Conservation (phyloP, 345 rosid species). For the Raphanus sativus region DNA sequence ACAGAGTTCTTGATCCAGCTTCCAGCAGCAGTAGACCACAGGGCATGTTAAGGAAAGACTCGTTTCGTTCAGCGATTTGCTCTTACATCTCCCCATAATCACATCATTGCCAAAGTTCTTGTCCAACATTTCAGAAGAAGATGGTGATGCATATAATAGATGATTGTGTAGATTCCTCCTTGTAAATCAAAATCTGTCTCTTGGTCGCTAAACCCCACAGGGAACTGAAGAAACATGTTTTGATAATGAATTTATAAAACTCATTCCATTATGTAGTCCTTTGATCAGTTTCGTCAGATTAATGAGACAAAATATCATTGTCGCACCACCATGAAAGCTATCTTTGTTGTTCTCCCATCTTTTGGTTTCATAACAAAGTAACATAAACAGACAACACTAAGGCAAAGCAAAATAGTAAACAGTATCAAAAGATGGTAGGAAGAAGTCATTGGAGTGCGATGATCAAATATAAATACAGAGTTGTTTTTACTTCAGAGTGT, state of each 20-base stretch:
- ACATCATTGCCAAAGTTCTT: constrained; percentile 91
- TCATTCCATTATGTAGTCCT: too few species aligned
- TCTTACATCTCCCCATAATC: constrained; percentile 86
- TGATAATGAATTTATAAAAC: constrained; percentile 55
- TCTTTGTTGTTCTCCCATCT: too few species aligned
- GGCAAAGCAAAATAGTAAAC: too few species aligned
- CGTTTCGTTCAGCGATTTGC: constrained; percentile 78
- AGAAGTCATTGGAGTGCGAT: too few species aligned
- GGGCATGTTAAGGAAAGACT: constrained; percentile 91
- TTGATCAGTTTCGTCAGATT: too few species aligned
- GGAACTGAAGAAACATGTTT: constrained; percentile 56
- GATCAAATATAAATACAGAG: too few species aligned
- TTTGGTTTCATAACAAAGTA: too few species aligned
- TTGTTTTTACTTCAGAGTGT: neutral
- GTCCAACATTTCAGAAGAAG: constrained; percentile 86
- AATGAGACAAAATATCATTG: too few species aligned
- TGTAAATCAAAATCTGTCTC: constrained; percentile 29
- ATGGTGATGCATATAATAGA: constrained; percentile 56
- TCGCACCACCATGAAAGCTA: too few species aligned
- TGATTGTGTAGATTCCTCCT: constrained; percentile 17
- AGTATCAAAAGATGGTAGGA: too few species aligned
- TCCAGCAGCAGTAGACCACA: constrained; percentile 51
- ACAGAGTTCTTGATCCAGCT: constrained; percentile 45
- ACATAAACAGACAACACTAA: too few species aligned
- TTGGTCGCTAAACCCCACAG: constrained; percentile 20